Evolutionary conservation across 805 yeast genomes (phyloP), one percentile per base, ranked within the genome.

Genomic region (Starmerella roubikii): DNA sequence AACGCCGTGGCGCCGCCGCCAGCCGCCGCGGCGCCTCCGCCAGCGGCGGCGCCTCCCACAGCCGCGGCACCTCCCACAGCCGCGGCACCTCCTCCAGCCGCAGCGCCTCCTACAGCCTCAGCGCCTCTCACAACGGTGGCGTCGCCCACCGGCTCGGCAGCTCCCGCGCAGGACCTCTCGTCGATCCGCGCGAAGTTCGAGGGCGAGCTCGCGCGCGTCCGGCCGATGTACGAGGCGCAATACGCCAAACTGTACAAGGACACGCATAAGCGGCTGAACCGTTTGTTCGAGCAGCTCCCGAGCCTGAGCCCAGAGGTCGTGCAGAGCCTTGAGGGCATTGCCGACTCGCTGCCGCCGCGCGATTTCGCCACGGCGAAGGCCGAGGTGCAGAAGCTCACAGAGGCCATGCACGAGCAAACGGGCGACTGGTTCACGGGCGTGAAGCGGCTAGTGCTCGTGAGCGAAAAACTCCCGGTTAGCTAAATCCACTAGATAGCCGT

Each of bases 351-450:
- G 49, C 65, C 62, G 16, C 57, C 53, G 10, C 67, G 68, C 43
- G 77, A 83, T 42, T 81, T 63, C 54, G 57, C 59, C 3, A 62
- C 62, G 13, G 96, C 97, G 1, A 59, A 67, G 37, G 58, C 67
- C 2, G 45, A 52, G 21, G 61, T 54, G 17, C 50, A 72, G 25
- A 72, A 74, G 37, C 69, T 91, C 44, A 71, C 79, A 18, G 68
- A 83, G 7, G 68, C 71, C 27, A 68, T 72, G 45, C 69, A 77
- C 19, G 72, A 69, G 19, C 93, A 86, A 58, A 73, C 79, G 47
- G 95, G 94, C 12, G 75, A 78, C 52, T 91, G 98, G 98, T 72
- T 80, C 64, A 73, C 80, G 24, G 98, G 98, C 51, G 78, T 91
- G 34, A 84, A 79, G 59, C 74, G 96, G 50, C 68, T 91, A 46